Conservation (phyloP, 2,329 filamentous ascomycete species). For the Aureobasidium melanogenum region DNA sequence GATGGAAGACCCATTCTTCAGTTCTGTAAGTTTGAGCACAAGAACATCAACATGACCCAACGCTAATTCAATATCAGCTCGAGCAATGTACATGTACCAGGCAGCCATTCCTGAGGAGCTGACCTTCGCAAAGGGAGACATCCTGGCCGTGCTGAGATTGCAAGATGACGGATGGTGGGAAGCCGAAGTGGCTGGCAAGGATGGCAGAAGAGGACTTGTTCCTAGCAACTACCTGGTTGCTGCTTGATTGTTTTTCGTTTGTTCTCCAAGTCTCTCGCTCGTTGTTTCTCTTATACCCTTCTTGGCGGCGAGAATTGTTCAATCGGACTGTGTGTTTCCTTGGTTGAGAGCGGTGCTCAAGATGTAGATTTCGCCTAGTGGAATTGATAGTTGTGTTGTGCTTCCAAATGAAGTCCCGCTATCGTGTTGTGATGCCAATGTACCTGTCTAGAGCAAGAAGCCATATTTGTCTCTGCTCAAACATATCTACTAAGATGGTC, state of each 20-base stretch:
- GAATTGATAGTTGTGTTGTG: neutral
- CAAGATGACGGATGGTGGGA: conserved; percentile 99
- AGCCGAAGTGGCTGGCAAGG: conserved; percentile 72
- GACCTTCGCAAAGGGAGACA: conserved; percentile 84
- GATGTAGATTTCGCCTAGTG: neutral
- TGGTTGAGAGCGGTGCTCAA: neutral
- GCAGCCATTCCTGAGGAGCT: conserved; percentile 94
- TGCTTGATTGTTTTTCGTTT: neutral
- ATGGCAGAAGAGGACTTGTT: conserved; percentile 48
- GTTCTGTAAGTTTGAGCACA: conserved; percentile 63
- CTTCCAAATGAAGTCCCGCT: neutral
- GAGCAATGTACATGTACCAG: conserved; percentile 87
- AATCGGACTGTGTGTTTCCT: neutral
- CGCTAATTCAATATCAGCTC: conserved; percentile 48
- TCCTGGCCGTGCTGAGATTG: conserved; percentile 75
- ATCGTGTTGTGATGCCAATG: neutral
- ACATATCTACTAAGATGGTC: too few relatives aligned
- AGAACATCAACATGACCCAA: neutral
- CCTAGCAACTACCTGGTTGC: conserved; percentile 50
- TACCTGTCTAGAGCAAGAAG: neutral
- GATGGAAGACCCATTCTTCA: conserved; percentile 85
- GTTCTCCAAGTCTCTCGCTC: neutral
- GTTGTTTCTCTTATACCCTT: neutral
- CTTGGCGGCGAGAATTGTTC: neutral
- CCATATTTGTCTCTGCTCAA: too few relatives aligned